Percentiles rank a stretch among this genome's conserved stretches.
These are phyloP conservation scores for Apophysomyces trapeziformis DNA, from an alignment of 371 early-diverging fungal genomes.

Conservation along the genomic window DNA sequence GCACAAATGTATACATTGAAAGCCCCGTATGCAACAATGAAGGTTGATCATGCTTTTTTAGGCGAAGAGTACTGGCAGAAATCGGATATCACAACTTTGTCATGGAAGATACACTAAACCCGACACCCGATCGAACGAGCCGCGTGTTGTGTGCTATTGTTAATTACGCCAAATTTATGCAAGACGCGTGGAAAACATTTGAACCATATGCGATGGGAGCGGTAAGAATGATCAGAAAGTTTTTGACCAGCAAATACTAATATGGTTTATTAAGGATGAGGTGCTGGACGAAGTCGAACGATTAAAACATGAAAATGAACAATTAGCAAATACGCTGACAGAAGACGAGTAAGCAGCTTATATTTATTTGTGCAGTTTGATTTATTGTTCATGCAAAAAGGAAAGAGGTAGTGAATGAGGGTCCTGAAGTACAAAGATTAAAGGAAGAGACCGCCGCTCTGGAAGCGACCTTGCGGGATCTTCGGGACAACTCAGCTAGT, in stretches of 20 bases:
- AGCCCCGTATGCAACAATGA: background rate
- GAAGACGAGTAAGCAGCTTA: conserved; percentile 1
- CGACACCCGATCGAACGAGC: conserved; percentile 26
- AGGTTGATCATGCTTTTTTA: background rate
- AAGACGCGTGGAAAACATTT: conserved; percentile 20
- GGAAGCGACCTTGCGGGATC: conserved; percentile 14
- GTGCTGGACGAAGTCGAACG: conserved; percentile 13
- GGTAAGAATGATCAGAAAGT: background rate
- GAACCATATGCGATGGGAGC: conserved; percentile 16
- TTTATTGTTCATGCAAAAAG: background rate
- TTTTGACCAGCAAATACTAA: background rate
- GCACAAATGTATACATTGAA: background rate
- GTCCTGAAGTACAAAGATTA: conserved; percentile 11
- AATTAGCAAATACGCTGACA: conserved; percentile 8
- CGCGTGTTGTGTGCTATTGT: conserved; percentile 26
- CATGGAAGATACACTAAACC: conserved; percentile 18
- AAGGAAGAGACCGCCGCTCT: conserved; percentile 8
- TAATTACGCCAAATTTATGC: conserved; percentile 32
- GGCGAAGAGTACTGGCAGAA: conserved; percentile 17
- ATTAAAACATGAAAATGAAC: conserved; percentile 3
- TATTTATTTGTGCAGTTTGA: background rate
- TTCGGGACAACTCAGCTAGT: conserved; percentile 11
- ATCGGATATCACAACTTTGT: conserved; percentile 23
- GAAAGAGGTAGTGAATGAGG: conserved; percentile 13
- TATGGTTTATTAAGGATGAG: background rate